A percentile compares a stretch with the other conserved stretches of the same genome.
phyloP scores from a whole-genome alignment of 352 stramenopile species.

The Phytophthora hibernalis region DNA sequence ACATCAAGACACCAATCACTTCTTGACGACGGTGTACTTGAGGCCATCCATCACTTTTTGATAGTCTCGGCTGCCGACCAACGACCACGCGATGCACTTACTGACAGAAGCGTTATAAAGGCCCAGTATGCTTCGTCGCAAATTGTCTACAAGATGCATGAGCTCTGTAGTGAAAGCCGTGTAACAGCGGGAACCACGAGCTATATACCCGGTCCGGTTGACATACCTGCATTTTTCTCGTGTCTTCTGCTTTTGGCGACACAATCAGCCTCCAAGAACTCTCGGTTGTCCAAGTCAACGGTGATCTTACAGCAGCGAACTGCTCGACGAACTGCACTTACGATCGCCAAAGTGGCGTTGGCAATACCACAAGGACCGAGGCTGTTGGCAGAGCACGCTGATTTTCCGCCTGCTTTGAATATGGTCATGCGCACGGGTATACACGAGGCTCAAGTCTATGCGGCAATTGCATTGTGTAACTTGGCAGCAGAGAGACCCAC shows the following conservation, averaged over 20 bases:
- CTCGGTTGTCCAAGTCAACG: constrained; percentile 51
- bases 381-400: constrained; percentile 51
- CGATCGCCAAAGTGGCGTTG: constrained; percentile 67
- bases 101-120: constrained; percentile 57
- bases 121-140: constrained; percentile 60
- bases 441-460: constrained; percentile 85
- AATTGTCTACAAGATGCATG: constrained; percentile 71
- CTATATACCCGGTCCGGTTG: constrained; percentile 20
- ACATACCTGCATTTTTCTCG: constrained; percentile 60
- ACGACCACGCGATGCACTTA: constrained; percentile 44
- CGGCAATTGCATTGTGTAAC: constrained; percentile 88
- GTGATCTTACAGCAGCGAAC: constrained; percentile 61
- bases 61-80: constrained; percentile 46
- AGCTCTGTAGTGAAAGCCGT: constrained; percentile 48
- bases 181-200: neutral
- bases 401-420: constrained; percentile 77
- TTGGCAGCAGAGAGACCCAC: constrained; percentile 64
- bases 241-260: constrained; percentile 70
- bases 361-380: constrained; percentile 47
- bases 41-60: constrained; percentile 73
- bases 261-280: constrained; percentile 65
- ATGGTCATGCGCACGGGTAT: constrained; percentile 87
- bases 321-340: constrained; percentile 65
- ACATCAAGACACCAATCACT: constrained; percentile 44
- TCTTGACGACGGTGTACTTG: constrained; percentile 67